Base-by-base conservation (phyloP, 495 filamentous ascomycete species). In the Penicillium bialowiezense region DNA sequence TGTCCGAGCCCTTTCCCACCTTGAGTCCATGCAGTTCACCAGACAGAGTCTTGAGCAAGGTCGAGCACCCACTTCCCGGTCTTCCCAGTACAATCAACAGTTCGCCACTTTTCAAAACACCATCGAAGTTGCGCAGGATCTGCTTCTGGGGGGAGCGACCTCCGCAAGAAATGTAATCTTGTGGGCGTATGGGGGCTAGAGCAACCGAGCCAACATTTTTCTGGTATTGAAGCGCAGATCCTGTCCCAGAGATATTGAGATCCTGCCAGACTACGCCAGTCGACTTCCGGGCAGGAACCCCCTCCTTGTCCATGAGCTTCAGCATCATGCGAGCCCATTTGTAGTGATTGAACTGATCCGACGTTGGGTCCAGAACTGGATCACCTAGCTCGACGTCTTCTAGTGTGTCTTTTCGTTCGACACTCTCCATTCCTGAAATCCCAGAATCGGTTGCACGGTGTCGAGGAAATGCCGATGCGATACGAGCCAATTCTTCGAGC, bases 341-440 rank as follows among this genome's bases (percentile, higher is more conserved):
- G 41, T 81, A 72, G 6, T 80, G 73, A 47, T 80, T 73, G 60
- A 86, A 86, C 48, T 83, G 68, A 1, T 68, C 66, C 35, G 71
- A 72, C 18, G 66, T 71, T 7, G 81, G 81, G 61, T 86, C 77
- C n/a, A 84, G 63, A 6, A 72, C 65, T 0, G 80, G 75, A 52
- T 80, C 78, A 5, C 73, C 67, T 29, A 72, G 41, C 20, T 66
- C 57, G 20, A 79, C 33, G 41, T 60, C 69, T 20, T 71, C 71
- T 13, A 77, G 38, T 8, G 75, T 79, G 53, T 77, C 73, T 43
- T 57, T 69, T 15, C 69, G 62, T 41, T 68, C 55, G 5, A 77
- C 55, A 7, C 35, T 48, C 8, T 23, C 42, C 55, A 58, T 48
- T 18, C 62, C 64, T 12, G 45, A 57, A 14, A 53, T 43, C 7